phyloP scores from a whole-genome alignment of 805 yeast genomes.

The Spathaspora sp. region DNA sequence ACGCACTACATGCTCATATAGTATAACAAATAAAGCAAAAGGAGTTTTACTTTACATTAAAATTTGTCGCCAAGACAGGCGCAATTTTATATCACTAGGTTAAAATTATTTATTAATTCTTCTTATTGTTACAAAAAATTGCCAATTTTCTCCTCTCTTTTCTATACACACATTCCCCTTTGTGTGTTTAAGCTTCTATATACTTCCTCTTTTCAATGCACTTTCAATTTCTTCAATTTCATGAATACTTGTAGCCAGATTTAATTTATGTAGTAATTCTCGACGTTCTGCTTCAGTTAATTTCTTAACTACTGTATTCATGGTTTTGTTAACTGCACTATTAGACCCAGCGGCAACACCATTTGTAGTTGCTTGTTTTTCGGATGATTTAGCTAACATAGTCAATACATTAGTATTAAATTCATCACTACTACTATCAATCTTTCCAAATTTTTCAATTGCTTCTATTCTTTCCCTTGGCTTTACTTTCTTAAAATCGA shows the following conservation, averaged over 20 bases:
- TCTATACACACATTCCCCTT: not conserved
- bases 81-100: too few relatives aligned
- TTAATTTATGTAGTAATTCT: constrained; percentile 49
- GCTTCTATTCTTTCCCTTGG: constrained; percentile 50
- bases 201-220: constrained; percentile 29
- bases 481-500: constrained; percentile 68
- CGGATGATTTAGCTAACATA: not conserved
- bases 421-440: not conserved
- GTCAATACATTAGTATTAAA: constrained; percentile 4
- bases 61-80: not conserved
- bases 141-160: too few relatives aligned
- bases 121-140: too few relatives aligned
- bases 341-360: not conserved
- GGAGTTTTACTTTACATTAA: too few relatives aligned
- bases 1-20: not conserved
- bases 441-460: constrained; percentile 34
- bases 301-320: constrained; percentile 36
- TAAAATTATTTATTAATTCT: too few relatives aligned
- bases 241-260: constrained; percentile 61
- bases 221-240: constrained; percentile 74
- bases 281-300: constrained; percentile 53
- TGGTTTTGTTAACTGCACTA: constrained; percentile 13
- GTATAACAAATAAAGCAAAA: too few relatives aligned
- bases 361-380: not conserved
- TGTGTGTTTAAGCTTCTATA: constrained; percentile 1